These are phyloP conservation scores for Scortechinia acanthostroma DNA, from an alignment of 2,329 filamentous ascomycete species.

Conservation along the genomic window DNA sequence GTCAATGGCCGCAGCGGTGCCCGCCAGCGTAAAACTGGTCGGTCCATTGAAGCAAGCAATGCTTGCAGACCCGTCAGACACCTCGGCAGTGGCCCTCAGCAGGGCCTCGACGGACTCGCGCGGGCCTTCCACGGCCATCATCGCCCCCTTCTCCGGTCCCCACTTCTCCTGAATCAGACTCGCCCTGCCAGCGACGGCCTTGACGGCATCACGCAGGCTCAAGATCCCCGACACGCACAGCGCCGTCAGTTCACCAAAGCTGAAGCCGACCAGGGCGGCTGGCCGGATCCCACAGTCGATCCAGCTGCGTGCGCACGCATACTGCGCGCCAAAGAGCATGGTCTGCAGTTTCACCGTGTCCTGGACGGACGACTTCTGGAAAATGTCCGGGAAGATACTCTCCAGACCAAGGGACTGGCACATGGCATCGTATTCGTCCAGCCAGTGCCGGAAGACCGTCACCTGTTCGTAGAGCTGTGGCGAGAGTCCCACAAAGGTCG, in stretches of 20 bases:
- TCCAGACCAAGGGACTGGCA: slow-evolving; percentile 14
- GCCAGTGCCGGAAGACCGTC: slow-evolving; percentile 15
- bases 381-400: slow-evolving; percentile 18
- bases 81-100: no score
- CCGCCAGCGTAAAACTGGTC: not conserved
- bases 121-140: slow-evolving; percentile 15
- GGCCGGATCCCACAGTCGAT: slow-evolving; percentile 17
- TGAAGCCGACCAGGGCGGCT: slow-evolving; percentile 22
- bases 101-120: not conserved
- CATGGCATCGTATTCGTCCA: slow-evolving; percentile 21
- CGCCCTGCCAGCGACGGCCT: slow-evolving; percentile 18
- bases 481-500: slow-evolving; percentile 13
- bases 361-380: slow-evolving; percentile 11
- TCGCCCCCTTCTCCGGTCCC: slow-evolving; percentile 17
- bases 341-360: slow-evolving; percentile 23
- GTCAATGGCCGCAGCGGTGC: not conserved
- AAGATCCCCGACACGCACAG: slow-evolving; percentile 18
- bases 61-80: not conserved
- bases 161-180: slow-evolving; percentile 17
- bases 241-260: slow-evolving; percentile 24
- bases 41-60: slow-evolving; percentile 1
- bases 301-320: slow-evolving; percentile 24
- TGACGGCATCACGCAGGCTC: slow-evolving; percentile 15
- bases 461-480: slow-evolving; percentile 15
- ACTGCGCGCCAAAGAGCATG: slow-evolving; percentile 24